Evolutionary conservation across 768 basidiomycete species (phyloP).

Genomic region (Galerina marginata): DNA sequence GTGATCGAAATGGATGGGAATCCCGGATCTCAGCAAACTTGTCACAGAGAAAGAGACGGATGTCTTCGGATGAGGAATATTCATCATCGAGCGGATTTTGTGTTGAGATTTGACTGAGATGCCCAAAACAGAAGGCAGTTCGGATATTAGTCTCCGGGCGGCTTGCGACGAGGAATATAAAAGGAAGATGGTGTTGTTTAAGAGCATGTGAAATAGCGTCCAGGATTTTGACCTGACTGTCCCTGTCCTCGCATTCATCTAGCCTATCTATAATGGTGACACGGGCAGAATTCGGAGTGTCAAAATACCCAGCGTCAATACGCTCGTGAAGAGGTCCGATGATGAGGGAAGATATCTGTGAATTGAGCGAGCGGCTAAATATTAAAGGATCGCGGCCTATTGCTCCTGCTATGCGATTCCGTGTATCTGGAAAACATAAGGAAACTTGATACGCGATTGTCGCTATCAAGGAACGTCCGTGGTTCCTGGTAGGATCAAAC

Average conservation of each 20-base stretch:
- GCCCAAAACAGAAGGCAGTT: background rate
- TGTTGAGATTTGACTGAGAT: background rate
- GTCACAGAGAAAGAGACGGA: background rate
- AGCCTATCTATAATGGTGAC: background rate
- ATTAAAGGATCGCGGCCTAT: constrained; percentile 1
- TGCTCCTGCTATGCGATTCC: too few relatives aligned
- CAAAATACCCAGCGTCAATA: background rate
- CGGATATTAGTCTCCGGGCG: constrained; percentile 3
- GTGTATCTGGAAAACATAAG: background rate
- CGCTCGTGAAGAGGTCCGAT: background rate
- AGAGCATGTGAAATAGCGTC: background rate
- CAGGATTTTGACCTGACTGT: background rate
- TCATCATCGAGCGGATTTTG: background rate
- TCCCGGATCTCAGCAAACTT: background rate
- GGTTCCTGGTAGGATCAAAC: background rate
- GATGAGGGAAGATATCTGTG: background rate
- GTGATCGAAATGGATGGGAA: background rate
- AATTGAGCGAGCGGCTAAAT: background rate
- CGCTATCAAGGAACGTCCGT: background rate
- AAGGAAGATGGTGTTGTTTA: background rate
- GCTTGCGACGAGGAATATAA: constrained; percentile 1
- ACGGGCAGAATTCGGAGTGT: background rate
- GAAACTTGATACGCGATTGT: background rate
- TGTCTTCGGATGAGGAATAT: background rate
- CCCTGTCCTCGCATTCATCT: constrained; percentile 4